Evolutionary conservation across 257 asterid species (phyloP).

Genomic region (Craterostigma plantagineum): DNA sequence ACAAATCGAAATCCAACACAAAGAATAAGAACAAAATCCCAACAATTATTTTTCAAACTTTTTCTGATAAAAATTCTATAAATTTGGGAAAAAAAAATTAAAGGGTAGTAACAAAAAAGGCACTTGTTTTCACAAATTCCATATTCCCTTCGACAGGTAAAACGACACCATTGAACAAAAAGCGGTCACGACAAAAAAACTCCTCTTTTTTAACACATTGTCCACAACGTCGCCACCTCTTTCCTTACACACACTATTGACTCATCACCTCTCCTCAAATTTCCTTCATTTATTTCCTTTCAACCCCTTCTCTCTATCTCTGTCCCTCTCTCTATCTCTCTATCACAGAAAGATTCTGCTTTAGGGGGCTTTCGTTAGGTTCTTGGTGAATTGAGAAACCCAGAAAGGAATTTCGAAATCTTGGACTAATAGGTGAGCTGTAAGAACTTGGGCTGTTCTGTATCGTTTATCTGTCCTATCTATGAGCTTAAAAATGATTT

Average conservation of each 20-base stretch:
- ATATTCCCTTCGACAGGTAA: constrained; percentile 34
- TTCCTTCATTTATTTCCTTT: not conserved
- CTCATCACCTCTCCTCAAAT: constrained; percentile 8
- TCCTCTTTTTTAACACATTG: constrained; percentile 25
- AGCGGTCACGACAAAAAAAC: constrained; percentile 41
- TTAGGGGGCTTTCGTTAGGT: constrained; percentile 14
- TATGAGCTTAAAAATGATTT: not conserved
- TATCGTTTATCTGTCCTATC: too few relatives aligned
- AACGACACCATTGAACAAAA: constrained; percentile 23
- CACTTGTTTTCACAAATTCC: constrained; percentile 73
- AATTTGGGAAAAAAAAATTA: not conserved
- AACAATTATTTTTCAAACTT: too few relatives aligned
- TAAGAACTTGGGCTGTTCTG: constrained; percentile 1
- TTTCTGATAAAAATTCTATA: too few relatives aligned
- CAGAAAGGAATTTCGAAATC: constrained; percentile 13
- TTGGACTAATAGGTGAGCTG: constrained; percentile 23
- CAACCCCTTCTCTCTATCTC: constrained; percentile 6
- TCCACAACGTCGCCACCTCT: constrained; percentile 36
- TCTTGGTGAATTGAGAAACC: constrained; percentile 16
- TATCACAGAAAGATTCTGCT: constrained; percentile 3
- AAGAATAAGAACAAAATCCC: constrained; percentile 11
- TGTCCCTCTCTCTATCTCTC: constrained; percentile 1
- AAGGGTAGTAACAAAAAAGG: constrained; percentile 12
- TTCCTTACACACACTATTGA: constrained; percentile 7
- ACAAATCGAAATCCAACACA: too few relatives aligned